Evolutionary conservation across 1,139 yeast species (phyloP), one percentile per base, ranked within the genome.

Genomic region (Diutina rugosa): DNA sequence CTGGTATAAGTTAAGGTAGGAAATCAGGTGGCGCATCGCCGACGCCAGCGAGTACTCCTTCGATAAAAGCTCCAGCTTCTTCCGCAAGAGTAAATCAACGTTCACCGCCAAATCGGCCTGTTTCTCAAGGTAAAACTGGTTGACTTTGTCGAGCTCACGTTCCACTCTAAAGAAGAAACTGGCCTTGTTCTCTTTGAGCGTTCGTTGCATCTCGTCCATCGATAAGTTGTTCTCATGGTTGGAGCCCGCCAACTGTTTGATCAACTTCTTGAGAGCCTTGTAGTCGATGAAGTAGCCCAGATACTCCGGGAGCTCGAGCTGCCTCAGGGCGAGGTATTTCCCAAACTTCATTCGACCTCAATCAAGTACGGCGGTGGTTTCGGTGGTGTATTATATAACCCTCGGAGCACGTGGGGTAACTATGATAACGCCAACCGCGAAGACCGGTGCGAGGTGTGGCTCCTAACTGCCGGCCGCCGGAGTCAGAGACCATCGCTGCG

Each of bases 81-180:
- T 89, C 64, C 85, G 83, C 56, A 85, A 72, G 58, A 93, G 72
- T 55, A 90, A 80, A 63, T 91, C 95, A 57, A 90, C 76, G 61
- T 93, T 82, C 57, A 90, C 78, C 60, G 87, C 83, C 63, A 87
- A 73, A 65, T 90, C 95, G 4, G 95, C 85, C 69, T 93, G 98
- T 67, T 90, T 91, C 65, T 89, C 96, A 54, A 90, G 72, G 66
- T 93, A 93, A 67, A 90, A 91, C 18, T 84, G 78, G 68, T 95
- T 93, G 57, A 93, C 98, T 67, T 91, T 93, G 64, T 93, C 99
- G 62, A 93, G 76, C 67, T 93, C 99, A 63, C 99, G 81, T 66
- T 93, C 99, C 35, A 93, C 78, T 62, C 89, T 81, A 73, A 93
- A 93, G 74, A 93, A 93, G 69, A 93, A 93, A 2, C 95, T 84